Evolutionary conservation across 176 grass and related monocot genomes (phyloP).

Genomic region (Saccharum spontaneum): DNA sequence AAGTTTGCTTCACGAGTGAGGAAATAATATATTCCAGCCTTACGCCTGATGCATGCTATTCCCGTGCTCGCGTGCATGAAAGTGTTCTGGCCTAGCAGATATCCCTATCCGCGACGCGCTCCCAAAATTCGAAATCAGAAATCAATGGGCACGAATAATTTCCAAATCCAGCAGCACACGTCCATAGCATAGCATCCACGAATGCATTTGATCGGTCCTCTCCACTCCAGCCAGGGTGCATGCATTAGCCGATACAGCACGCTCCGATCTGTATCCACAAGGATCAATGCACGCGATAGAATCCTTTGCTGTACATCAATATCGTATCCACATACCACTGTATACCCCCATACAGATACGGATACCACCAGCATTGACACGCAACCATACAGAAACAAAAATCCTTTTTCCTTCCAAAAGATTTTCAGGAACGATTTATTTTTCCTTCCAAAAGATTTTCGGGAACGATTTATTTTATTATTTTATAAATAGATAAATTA

Average conservation of each 20-base stretch:
- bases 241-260: background rate
- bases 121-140: background rate
- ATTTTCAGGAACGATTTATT: background rate
- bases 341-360: background rate
- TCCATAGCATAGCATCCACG: background rate
- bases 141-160: background rate
- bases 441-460: too few species aligned
- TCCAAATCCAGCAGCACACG: background rate
- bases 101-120: background rate
- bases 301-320: background rate
- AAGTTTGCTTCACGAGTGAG: slow-evolving; percentile 10
- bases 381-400: too few species aligned
- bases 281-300: background rate
- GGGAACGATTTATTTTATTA: too few species aligned
- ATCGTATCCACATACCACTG: background rate
- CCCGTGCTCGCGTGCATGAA: background rate
- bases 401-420: background rate
- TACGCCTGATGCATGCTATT: background rate
- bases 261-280: background rate
- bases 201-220: background rate
- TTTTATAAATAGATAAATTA: too few species aligned
- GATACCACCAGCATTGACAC: too few species aligned
- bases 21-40: background rate
- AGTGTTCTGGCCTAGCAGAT: too few species aligned
- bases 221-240: too few species aligned